Base-by-base conservation (phyloP, 2,329 filamentous ascomycete species). In the Microsporum ferrugineum region DNA sequence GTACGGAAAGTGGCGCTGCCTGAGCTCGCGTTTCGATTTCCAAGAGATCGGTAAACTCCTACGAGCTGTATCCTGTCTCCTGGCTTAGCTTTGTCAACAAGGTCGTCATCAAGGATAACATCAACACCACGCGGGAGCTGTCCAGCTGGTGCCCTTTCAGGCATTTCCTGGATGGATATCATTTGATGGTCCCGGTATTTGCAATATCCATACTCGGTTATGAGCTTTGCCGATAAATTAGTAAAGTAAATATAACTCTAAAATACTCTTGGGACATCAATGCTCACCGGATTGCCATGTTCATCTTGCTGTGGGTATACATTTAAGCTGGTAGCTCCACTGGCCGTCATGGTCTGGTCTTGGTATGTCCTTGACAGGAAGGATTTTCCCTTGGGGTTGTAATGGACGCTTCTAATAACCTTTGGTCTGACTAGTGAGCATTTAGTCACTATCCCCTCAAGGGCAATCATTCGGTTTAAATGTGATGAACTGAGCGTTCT, bases 131-230 rank as follows among this genome's bases (percentile, higher is more conserved):
- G 87, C 63, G 94, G 94, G 65, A 99, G 82, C 78, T 97, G 94
- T 59, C 94, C 94, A 62, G 94, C 92, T 60, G 94, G 94, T 1
- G 94, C 94, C 68, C 92, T 82, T 75, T 99, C 94, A 0, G 94
- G 94, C 94, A 99, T 99, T 78, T 99, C 94, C 76, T 99, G 94
- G 66, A 99, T 96, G 0, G 92, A 96, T 63, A 99, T 90, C 14
- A 89, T 96, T 74, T 99, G 94, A 72, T 99, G 94, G 72, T 99
- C 94, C 70, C 92, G 84, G 76, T 96, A 99, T 58, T 88, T 94
- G 73, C 88, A 95, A 77, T 95, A 92, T 29, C 94, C 94, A 72
- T 97, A 99, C 72, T 99, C 94, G 2, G 94, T 99, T 62, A 90
- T 84, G 23, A 99, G 81, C 76, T 83, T 64, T 14, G 58, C 12